Evolutionary conservation across 192 early-diverging fungal genomes (phyloP).

Genomic region (Gamsiella multidivaricata): DNA sequence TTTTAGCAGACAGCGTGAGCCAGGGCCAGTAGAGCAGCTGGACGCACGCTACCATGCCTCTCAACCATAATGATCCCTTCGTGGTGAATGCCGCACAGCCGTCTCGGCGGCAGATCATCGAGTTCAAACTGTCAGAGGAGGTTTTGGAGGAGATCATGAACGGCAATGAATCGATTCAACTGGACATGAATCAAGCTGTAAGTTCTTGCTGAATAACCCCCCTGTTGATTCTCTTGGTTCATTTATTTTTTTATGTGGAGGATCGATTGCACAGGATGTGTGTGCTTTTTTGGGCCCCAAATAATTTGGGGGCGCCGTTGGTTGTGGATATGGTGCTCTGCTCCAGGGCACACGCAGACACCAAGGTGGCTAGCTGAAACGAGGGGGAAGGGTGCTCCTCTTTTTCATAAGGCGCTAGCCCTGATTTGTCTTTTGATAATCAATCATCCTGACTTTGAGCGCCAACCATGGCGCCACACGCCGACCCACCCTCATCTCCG

Average conservation of each 20-base stretch:
- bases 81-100: constrained; percentile 49
- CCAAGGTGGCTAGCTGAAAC: constrained; percentile 2
- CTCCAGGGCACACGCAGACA: neutral
- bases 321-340: neutral
- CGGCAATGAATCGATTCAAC: constrained; percentile 40
- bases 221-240: constrained; percentile 9
- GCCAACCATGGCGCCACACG: no score
- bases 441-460: constrained; percentile 8
- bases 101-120: constrained; percentile 46
- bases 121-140: constrained; percentile 52
- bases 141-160: constrained; percentile 51
- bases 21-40: neutral
- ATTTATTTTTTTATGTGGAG: constrained; percentile 1
- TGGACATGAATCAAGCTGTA: constrained; percentile 52
- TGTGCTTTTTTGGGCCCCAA: no score
- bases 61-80: constrained; percentile 58
- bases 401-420: neutral
- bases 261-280: no score
- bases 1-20: constrained; percentile 55
- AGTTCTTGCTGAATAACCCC: constrained; percentile 4
- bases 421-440: constrained; percentile 13
- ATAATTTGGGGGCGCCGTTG: no score
- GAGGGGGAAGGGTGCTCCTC: neutral
- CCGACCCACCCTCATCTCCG: no score
- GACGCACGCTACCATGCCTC: constrained; percentile 86